These are phyloP conservation scores for Heliamphora pulchella DNA, from an alignment of 179 eudicot species.

Conservation along the genomic window DNA sequence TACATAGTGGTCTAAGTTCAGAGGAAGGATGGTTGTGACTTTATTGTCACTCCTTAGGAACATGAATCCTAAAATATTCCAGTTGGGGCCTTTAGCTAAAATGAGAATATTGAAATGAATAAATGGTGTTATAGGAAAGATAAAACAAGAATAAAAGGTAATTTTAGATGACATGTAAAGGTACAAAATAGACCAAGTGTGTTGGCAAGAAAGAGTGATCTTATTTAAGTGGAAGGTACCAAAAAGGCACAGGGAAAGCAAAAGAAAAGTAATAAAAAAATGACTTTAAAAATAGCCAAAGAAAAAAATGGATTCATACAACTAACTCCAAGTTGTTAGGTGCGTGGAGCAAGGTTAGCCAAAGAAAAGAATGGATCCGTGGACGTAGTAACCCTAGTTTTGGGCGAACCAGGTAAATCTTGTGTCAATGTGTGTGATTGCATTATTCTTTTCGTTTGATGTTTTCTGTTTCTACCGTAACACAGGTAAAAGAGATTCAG, in stretches of 20 bases:
- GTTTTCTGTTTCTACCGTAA: too few species aligned
- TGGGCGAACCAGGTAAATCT: too few species aligned
- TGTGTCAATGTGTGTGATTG: too few species aligned
- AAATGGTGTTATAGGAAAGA: not conserved
- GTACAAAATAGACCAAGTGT: not conserved
- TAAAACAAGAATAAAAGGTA: not conserved
- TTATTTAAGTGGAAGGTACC: not conserved
- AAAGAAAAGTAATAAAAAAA: not conserved
- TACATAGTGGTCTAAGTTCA: not conserved
- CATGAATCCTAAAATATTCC: not conserved
- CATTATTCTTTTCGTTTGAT: too few species aligned
- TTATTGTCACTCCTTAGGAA: not conserved
- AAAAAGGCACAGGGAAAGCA: not conserved
- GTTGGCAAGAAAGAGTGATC: not conserved
- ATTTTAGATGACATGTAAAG: not conserved
- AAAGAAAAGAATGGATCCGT: too few species aligned
- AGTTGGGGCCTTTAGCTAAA: not conserved
- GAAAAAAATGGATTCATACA: not conserved
- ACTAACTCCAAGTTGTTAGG: not conserved
- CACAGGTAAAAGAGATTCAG: not conserved
- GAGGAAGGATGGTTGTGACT: not conserved
- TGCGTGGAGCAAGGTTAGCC: too few species aligned
- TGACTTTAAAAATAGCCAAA: not conserved
- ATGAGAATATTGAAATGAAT: not conserved
- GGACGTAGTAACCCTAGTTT: too few species aligned